phyloP scores from a whole-genome alignment of 2,329 filamentous ascomycete species.

The Xylariaceae sp. region DNA sequence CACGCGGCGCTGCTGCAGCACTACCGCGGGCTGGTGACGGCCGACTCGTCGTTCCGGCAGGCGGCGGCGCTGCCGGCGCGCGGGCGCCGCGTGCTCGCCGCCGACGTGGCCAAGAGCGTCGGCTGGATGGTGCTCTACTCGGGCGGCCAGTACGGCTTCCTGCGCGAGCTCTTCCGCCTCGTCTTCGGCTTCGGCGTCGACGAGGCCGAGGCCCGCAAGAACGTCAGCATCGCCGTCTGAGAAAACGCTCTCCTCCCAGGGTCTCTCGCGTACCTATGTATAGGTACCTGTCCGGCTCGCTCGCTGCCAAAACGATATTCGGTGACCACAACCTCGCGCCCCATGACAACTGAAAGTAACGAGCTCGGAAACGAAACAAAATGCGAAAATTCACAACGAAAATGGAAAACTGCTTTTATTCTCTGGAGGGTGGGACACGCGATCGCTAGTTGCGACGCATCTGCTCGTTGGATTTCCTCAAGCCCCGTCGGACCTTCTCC shows the following conservation, averaged over 20 bases:
- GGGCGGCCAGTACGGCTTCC: slow-evolving; percentile 66
- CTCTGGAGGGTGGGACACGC: too few species aligned
- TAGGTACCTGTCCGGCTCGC: not conserved
- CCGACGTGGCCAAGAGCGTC: slow-evolving; percentile 76
- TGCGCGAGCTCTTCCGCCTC: slow-evolving; percentile 72
- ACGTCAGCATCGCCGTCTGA: slow-evolving; percentile 52
- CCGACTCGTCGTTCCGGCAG: slow-evolving; percentile 59
- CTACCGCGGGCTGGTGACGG: slow-evolving; percentile 73
- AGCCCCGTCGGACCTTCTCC: too few species aligned
- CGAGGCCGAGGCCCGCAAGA: slow-evolving; percentile 63
- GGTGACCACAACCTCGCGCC: not conserved
- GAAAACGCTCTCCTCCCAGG: not conserved
- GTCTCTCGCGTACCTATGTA: too few species aligned
- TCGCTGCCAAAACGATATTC: too few species aligned
- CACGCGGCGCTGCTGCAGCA: slow-evolving; percentile 66
- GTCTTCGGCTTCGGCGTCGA: slow-evolving; percentile 82
- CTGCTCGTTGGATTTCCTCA: too few species aligned
- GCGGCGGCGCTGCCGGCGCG: slow-evolving; percentile 45
- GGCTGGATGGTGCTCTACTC: slow-evolving; percentile 63
- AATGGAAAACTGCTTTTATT: not conserved
- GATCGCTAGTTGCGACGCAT: too few species aligned
- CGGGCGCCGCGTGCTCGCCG: slow-evolving; percentile 55
- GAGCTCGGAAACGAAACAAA: not conserved
- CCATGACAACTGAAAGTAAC: not conserved
- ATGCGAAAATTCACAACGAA: not conserved